Evolutionary conservation across 2,329 filamentous ascomycete genomes (phyloP), one percentile per base, ranked within the genome.

Genomic region (Ciborinia camelliae): DNA sequence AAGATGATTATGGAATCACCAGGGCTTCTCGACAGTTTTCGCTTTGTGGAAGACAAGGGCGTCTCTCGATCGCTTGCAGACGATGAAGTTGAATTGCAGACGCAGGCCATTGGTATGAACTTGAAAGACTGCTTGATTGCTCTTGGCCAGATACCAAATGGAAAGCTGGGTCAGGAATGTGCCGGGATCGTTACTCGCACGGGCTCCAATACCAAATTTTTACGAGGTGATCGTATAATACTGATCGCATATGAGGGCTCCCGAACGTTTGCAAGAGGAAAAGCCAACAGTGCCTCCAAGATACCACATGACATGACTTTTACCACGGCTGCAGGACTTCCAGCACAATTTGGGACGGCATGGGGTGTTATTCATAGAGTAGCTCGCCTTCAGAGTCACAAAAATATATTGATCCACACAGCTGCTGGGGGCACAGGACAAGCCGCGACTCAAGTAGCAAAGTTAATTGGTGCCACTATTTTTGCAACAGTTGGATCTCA

Each of bases 41-140:
- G 43, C 20, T 71, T 66, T 28, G 37, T 63, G 10, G 65, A 67
- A 43, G 63, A 68, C 51, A 23, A 47, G 28, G 4, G 35, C n/a
- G n/a, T 50, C 28, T 15, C 28, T 6, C 41, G 47, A 76, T 47
- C 64, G 26, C 48, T 67, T 23, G 6, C 5, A 20, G 28, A 32
- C 2, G 58, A 78, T 65, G 67, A 74, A 23, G 70, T 81, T 15
- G 77, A 79, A 64, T 73, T 80, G 4, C 67, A 77, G 32, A 54
- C 73, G 2, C 70, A 71, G 51, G 74, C 76, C 0, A 68, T 69
- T 18, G 78, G 76, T 1, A 30, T 83, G 65, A 83, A 81, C 70
- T 80, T 79, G 67, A 76, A 76, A 41, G 82, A 84, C 66, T 75
- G 80, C 18, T 65, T 75, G 15, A 67, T 75, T 5, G 68, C 71